A percentile compares a stretch with the other conserved stretches of the same genome.
phyloP scores from a whole-genome alignment of 169 alveolate species.

The Cryptosporidium meleagridis region DNA sequence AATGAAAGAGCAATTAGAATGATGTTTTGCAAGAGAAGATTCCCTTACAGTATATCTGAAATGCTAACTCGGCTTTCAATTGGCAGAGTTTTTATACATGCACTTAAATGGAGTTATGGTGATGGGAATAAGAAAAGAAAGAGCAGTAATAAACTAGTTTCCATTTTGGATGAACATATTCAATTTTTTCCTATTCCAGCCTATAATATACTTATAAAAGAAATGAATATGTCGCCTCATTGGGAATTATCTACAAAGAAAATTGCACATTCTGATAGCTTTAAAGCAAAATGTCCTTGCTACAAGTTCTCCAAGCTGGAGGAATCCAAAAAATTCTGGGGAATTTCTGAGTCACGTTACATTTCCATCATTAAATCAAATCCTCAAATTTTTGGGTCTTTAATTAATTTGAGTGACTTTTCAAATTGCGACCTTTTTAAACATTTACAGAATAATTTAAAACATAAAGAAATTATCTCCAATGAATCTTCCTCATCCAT shows the following conservation, averaged over 20 bases:
- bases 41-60: conserved; percentile 18
- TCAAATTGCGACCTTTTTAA: not conserved
- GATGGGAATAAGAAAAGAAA: not conserved
- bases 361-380: not conserved
- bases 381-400: conserved; percentile 12
- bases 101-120: conserved; percentile 6
- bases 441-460: not conserved
- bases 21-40: conserved; percentile 36
- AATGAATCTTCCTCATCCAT: not conserved
- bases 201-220: conserved; percentile 25
- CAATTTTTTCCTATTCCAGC: conserved; percentile 44
- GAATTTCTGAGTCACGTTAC: conserved; percentile 32
- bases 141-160: not conserved
- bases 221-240: conserved; percentile 28
- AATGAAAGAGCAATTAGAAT: conserved; percentile 9
- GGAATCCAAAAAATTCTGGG: conserved; percentile 31
- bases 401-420: not conserved
- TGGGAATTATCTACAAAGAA: conserved; percentile 3
- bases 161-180: conserved; percentile 11
- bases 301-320: not conserved
- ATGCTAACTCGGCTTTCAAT: not conserved
- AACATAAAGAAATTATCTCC: not conserved
- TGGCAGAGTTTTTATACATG: conserved; percentile 28
- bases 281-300: conserved; percentile 10
- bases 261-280: not conserved